phyloP scores from a whole-genome alignment of 1,284 basidiomycete genomes.

The Coniferiporia weirii region DNA sequence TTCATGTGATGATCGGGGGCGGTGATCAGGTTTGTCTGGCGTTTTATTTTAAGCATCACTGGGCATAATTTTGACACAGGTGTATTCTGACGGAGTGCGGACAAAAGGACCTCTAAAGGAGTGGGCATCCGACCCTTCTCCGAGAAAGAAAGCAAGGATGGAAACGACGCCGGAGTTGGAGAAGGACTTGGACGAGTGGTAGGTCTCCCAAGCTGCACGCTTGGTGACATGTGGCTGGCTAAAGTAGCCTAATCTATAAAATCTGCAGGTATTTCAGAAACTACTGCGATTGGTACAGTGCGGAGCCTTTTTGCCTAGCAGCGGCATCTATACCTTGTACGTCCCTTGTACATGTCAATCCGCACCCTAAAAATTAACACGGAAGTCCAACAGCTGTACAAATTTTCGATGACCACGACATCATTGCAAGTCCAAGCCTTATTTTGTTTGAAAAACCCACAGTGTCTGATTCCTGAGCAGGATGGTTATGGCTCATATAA shows the following conservation, averaged over 20 bases:
- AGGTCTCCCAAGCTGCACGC: not conserved
- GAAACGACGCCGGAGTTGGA: conserved; percentile 12
- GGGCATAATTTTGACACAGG: not conserved
- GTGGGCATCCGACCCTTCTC: conserved; percentile 15
- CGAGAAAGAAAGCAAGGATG: conserved; percentile 15
- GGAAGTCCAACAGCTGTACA: conserved; percentile 23
- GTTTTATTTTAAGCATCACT: not conserved
- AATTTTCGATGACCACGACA: conserved; percentile 38
- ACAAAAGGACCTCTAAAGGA: conserved; percentile 17
- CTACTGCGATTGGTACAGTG: conserved; percentile 18
- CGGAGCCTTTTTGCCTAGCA: conserved; percentile 15
- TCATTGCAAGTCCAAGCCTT: conserved; percentile 10
- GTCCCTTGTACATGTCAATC: conserved; percentile 2
- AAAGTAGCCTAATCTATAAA: not conserved
- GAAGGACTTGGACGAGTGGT: conserved; percentile 21
- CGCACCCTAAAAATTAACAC: not conserved
- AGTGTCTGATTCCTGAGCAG: not conserved
- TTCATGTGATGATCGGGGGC: conserved; percentile 41
- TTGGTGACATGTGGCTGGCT: not conserved
- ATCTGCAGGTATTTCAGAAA: conserved; percentile 19
- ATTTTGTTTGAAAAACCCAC: not conserved
- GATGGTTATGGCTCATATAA: conserved; percentile 33
- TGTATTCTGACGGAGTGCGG: conserved; percentile 24
- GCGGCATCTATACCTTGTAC: conserved; percentile 18
- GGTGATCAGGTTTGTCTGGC: conserved; percentile 25